A percentile compares a stretch with the other conserved stretches of the same genome.
phyloP scores from a whole-genome alignment of 1,139 yeast genomes.

The Candida labiduridarum region DNA sequence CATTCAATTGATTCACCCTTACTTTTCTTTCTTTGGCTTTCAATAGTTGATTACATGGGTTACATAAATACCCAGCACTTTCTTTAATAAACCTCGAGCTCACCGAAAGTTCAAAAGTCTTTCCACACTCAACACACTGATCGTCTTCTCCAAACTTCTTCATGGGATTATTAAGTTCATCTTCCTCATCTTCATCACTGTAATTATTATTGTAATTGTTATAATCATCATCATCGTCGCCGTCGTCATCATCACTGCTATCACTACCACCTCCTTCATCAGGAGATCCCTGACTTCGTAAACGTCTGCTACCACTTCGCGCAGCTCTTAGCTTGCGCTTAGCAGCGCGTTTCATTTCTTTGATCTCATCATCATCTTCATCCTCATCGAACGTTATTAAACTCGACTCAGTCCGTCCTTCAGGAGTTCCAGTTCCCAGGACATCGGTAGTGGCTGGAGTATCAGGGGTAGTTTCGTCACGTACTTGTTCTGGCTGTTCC shows the following conservation, averaged over 20 bases:
- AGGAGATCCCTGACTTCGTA: conserved; percentile 19
- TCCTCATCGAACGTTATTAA: conserved; percentile 16
- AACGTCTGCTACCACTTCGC: conserved; percentile 20
- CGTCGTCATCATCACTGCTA: conserved; percentile 26
- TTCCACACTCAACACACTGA: conserved; percentile 61
- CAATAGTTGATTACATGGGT: conserved; percentile 56
- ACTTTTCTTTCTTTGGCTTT: conserved; percentile 46
- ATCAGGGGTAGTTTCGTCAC: conserved; percentile 8
- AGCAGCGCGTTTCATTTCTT: conserved; percentile 46
- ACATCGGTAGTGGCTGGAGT: neutral
- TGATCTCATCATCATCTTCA: conserved; percentile 29
- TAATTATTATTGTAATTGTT: conserved; percentile 28
- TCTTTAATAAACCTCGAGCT: conserved; percentile 57
- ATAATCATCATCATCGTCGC: conserved; percentile 19
- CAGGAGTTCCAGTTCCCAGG: neutral
- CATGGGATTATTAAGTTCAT: conserved; percentile 24
- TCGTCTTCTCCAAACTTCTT: conserved; percentile 51
- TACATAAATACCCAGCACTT: conserved; percentile 65
- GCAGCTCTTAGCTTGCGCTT: conserved; percentile 34
- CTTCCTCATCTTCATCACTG: conserved; percentile 34
- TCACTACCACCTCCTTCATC: conserved; percentile 30
- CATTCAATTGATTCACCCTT: conserved; percentile 57
- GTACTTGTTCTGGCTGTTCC: conserved; percentile 11
- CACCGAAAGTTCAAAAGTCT: conserved; percentile 59
- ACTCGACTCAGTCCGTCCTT: conserved; percentile 13